Evolutionary conservation across 495 filamentous ascomycete genomes (phyloP), one percentile per base, ranked within the genome.

Genomic region (Lepidopterella palustris): DNA sequence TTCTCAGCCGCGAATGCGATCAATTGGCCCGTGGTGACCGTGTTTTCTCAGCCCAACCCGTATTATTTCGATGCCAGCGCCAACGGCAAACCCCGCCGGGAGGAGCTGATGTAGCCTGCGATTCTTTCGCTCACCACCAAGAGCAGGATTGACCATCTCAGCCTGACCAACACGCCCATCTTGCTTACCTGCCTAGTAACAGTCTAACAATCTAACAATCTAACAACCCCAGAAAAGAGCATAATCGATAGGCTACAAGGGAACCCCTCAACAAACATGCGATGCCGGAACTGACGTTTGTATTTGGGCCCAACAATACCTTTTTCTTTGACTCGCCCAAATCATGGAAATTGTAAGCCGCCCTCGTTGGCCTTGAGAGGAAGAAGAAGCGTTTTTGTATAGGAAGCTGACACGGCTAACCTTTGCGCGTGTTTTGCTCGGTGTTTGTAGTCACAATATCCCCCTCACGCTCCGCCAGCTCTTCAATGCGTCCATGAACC

Each of bases 271-370:
- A 42, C 51, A 32, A 57, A 31, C 27, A 47, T 60, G 63, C 63
- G 60, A 60, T 67, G 64, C 60, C 60, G 3, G 56, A 60, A 56
- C 13, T 67, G 24, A 63, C 64, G 10, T 67, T 67, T 52, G 42
- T 67, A 32, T 67, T 67, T 27, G 64, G 64, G 1, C 64, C 64
- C 8, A 63, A 67, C 47, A 67, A 67, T 21, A 67, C 55, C 20
- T 67, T 67, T 42, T 67, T 67, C 64, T 67, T 67, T 53, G 64
- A 67, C 60, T 63, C 58, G 42, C 64, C 64, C 8, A 63, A 67
- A 55, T 63, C 64, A 67, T 67, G 64, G 64, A 67, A 67, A 29
- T 63, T 63, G 64, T 67, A 45, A 60, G 64, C 45, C 11, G 23
- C 20, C 23, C 5, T 42, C 18, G 13, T 18, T 42, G 35, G 13